These are phyloP conservation scores for Aspergillus tanneri DNA, from an alignment of 2,329 filamentous ascomycete genomes.

Conservation along the genomic window DNA sequence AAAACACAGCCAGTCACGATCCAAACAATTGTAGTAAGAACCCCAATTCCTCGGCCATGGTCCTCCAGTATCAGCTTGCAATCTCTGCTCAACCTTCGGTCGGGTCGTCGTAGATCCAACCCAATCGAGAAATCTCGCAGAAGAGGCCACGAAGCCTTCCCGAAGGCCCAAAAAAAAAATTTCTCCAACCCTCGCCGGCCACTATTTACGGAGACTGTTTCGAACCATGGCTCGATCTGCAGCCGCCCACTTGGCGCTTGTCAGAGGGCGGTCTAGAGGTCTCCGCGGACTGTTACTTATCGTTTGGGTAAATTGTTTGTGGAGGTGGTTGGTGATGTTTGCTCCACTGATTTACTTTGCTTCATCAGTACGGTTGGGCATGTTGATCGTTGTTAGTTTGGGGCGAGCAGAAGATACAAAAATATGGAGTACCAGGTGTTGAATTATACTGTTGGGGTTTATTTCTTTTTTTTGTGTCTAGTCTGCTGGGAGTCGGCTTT, in stretches of 20 bases:
- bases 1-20: neutral
- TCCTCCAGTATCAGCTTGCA: neutral
- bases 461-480: too few species aligned
- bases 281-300: neutral
- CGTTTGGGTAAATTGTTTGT: neutral
- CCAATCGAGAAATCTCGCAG: constrained; percentile 10
- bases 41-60: neutral
- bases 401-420: neutral
- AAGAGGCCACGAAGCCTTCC: constrained; percentile 1
- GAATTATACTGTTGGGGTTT: too few species aligned
- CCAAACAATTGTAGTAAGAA: neutral
- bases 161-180: neutral
- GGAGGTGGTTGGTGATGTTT: neutral
- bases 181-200: too few species aligned
- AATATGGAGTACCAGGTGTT: neutral
- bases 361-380: neutral
- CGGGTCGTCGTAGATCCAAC: constrained; percentile 8
- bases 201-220: neutral
- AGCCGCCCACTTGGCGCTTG: neutral
- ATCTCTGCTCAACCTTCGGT: too few species aligned
- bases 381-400: neutral
- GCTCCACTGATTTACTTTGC: neutral
- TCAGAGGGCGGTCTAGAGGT: neutral
- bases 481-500: too few species aligned
- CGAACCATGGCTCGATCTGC: neutral